A percentile compares a stretch with the other conserved stretches of the same genome.
Conservation (phyloP, 805 yeast genomes). For the Sugiyamaella valdiviana region DNA sequence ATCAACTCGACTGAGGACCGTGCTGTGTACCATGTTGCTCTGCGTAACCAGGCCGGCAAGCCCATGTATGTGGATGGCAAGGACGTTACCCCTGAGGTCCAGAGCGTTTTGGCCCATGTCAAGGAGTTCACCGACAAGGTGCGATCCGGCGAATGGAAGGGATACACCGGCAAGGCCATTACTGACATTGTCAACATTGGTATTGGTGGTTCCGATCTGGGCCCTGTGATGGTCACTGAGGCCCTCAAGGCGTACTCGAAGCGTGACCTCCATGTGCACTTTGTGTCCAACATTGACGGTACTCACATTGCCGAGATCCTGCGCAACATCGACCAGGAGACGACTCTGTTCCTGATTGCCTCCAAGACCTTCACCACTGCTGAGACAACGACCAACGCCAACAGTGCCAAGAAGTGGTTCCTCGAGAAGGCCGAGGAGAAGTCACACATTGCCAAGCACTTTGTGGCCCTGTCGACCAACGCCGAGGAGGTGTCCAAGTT, state of each 20-base stretch:
- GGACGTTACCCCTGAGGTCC: conserved; percentile 88
- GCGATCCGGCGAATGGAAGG: conserved; percentile 93
- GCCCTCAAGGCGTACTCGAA: conserved; percentile 88
- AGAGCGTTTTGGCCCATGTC: conserved; percentile 89
- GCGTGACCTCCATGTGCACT: conserved; percentile 66
- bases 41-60: conserved; percentile 84
- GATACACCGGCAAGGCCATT: conserved; percentile 91
- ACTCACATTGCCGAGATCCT: conserved; percentile 92
- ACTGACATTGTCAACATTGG: conserved; percentile 96
- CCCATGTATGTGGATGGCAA: conserved; percentile 84
- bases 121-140: conserved; percentile 86
- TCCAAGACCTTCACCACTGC: conserved; percentile 99
- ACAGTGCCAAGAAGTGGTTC: conserved; percentile 93
- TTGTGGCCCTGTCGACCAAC: conserved; percentile 93
- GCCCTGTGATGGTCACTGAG: conserved; percentile 99
- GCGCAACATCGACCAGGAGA: conserved; percentile 73
- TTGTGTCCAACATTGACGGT: conserved; percentile 98
- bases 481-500: conserved; percentile 85
- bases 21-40: conserved; percentile 94
- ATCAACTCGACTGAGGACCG: conserved; percentile 89
- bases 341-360: conserved; percentile 80
- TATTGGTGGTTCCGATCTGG: conserved; percentile 97
- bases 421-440: conserved; percentile 60
- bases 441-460: conserved; percentile 87
- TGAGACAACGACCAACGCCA: conserved; percentile 95